phyloP scores from a whole-genome alignment of 2,329 filamentous ascomycete genomes.

The Hortaea werneckii region DNA sequence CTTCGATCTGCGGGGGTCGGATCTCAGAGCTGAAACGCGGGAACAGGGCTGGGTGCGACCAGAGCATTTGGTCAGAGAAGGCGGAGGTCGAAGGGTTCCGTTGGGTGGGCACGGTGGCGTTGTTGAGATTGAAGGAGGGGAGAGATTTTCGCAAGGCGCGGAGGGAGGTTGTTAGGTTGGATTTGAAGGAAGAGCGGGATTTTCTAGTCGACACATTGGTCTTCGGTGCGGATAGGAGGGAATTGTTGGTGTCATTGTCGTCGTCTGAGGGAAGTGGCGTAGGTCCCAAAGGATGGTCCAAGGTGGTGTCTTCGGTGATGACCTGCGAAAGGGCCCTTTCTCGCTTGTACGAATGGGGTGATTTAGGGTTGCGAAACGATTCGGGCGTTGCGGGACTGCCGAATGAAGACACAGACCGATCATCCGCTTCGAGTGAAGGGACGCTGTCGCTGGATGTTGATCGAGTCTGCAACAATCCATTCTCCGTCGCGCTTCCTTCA shows the following conservation, averaged over 20 bases:
- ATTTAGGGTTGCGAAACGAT: slow-evolving; percentile 23
- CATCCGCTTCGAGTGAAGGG: slow-evolving; percentile 41
- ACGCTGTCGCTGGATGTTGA: slow-evolving; percentile 51
- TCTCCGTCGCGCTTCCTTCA: slow-evolving; percentile 30
- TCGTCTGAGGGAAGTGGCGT: slow-evolving; percentile 22
- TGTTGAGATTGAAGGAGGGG: slow-evolving; percentile 42
- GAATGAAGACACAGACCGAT: slow-evolving; percentile 37
- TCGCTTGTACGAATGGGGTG: slow-evolving; percentile 31
- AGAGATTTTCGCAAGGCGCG: slow-evolving; percentile 52
- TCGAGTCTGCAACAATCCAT: slow-evolving; percentile 34
- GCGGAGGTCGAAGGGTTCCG: slow-evolving; percentile 20
- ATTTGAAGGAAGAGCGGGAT: slow-evolving; percentile 45
- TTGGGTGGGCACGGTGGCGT: slow-evolving; percentile 10
- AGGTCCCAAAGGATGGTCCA: slow-evolving; percentile 48
- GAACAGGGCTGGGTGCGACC: slow-evolving; percentile 47
- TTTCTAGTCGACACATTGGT: slow-evolving; percentile 29
- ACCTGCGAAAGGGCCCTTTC: slow-evolving; percentile 41
- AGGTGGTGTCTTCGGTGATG: slow-evolving; percentile 42
- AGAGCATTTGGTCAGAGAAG: slow-evolving; percentile 50
- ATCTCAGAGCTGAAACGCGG: slow-evolving; percentile 51
- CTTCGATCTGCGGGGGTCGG: slow-evolving; percentile 36
- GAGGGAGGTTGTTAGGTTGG: slow-evolving; percentile 53
- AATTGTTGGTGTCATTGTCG: slow-evolving; percentile 24
- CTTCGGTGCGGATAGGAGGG: slow-evolving; percentile 19
- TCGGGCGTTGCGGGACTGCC: slow-evolving; percentile 35